Base-by-base conservation (phyloP, 164 flowering plant species). In the Platanus orientalis region DNA sequence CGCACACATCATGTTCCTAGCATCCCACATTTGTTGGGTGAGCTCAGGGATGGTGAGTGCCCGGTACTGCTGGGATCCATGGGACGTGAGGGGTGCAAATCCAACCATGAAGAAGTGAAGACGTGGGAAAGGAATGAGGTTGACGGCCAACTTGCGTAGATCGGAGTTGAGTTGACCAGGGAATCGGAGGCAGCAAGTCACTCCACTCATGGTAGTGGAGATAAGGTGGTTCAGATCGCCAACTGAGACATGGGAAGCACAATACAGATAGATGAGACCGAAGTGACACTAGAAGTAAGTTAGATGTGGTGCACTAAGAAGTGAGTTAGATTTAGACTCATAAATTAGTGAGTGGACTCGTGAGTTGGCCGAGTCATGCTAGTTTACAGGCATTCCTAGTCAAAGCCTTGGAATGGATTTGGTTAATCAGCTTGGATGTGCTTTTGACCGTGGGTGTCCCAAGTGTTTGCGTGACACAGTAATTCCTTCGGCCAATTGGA, bases 71-170 rank as follows among this genome's bases (percentile, higher is more conserved):
- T 84, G 92, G 5, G 92, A 86, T 0, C 83, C 79, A 1, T 83
- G 81, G 5, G 91, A 77, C 0, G 91, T 85, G 9, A 85, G 60
- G 48, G 90, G 90, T 1, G 90, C 87, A 54, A 85, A 85, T 1
- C 89, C 87, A 1, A 84, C 89, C 90, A 85, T 83, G 83, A 85
- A 85, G 71, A 85, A 86, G 69, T 86, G 91, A 16, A 86, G 83
- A 20, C 91, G 86, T 0, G 91, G 91, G 79, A 86, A 86, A 11
- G 91, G 91, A 69, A 86, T 86, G 27, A 86, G 70, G 57, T 85
- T 85, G 19, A 85, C 90, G 7, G 90, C 90, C 21, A 85, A 79
- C 60, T 85, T 85, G 4, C 91, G 71, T 64, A 85, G 91, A 62
- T 85, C 91, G 9, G 91, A 85, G 77, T 85, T 85, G 24, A 85